phyloP scores from a whole-genome alignment of 2,329 filamentous ascomycete species.

The Colletotrichum tropicale region DNA sequence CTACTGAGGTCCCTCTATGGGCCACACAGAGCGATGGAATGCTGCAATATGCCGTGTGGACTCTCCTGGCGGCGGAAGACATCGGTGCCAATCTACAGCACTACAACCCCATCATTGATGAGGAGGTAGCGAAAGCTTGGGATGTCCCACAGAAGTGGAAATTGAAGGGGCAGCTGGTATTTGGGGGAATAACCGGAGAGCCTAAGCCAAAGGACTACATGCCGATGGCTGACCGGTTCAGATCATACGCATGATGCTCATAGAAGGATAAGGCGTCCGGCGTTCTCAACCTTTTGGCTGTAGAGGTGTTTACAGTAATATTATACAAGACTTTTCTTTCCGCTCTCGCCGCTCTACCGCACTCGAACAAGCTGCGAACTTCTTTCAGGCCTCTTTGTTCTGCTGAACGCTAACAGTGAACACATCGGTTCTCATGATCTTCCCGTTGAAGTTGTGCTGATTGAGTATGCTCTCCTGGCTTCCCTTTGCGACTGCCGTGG shows the following conservation, averaged over 20 bases:
- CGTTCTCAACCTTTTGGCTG: neutral
- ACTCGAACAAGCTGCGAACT: neutral
- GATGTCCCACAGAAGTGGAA: conserved; percentile 75
- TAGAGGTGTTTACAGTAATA: neutral
- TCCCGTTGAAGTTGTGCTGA: neutral
- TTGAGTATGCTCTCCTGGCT: neutral
- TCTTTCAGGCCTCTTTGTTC: neutral
- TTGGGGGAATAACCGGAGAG: conserved; percentile 67
- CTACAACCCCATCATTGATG: conserved; percentile 87
- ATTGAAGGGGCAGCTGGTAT: conserved; percentile 83
- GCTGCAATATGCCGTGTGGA: conserved; percentile 82
- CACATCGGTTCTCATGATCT: neutral
- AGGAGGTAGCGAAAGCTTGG: conserved; percentile 72
- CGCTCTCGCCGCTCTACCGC: neutral
- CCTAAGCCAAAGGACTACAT: conserved; percentile 68
- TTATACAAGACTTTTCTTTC: rapidly evolving
- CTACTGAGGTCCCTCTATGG: conserved; percentile 81
- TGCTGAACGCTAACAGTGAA: neutral
- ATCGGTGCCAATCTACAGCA: conserved; percentile 91
- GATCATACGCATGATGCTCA: conserved; percentile 49
- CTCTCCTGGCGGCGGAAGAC: conserved; percentile 80
- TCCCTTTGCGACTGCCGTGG: neutral
- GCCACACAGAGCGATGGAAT: conserved; percentile 79
- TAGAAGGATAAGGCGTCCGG: neutral
- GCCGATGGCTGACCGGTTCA: conserved; percentile 70